These are phyloP conservation scores for Sequoia sempervirens DNA, from an alignment of 75 land plant species.

Conservation along the genomic window DNA sequence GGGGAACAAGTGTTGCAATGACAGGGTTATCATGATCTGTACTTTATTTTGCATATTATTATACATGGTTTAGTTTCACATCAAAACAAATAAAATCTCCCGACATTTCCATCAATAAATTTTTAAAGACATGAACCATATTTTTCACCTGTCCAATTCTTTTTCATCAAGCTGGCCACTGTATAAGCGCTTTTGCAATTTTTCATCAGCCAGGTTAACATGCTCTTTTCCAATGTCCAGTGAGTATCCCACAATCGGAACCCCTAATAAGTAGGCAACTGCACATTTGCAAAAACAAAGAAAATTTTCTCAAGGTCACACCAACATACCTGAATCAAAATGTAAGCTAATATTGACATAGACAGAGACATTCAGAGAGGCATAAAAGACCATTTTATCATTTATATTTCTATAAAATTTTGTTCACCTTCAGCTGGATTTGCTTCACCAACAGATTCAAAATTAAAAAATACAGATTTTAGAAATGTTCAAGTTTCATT, in stretches of 20 bases:
- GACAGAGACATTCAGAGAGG: neutral
- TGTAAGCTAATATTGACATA: neutral
- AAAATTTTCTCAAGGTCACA: neutral
- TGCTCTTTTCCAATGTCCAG: constrained; percentile 94
- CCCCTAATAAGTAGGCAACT: constrained; percentile 90
- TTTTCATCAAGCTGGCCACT: constrained; percentile 78
- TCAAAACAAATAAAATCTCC: neutral
- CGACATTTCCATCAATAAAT: neutral
- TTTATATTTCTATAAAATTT: neutral
- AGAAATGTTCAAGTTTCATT: too few species aligned
- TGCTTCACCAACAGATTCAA: too few species aligned
- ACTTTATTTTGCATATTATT: neutral
- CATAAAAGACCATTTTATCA: neutral
- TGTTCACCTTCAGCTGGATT: neutral
- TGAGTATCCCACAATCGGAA: constrained; percentile 87
- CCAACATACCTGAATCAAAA: neutral
- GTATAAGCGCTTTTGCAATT: constrained; percentile 76
- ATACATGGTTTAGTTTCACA: neutral
- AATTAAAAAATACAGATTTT: too few species aligned
- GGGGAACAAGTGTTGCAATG: neutral
- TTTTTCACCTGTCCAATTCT: constrained; percentile 75
- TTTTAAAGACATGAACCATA: neutral
- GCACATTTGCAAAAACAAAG: neutral
- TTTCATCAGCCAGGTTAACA: constrained; percentile 77
- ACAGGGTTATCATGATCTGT: neutral